Base-by-base conservation (phyloP, 306 rosid genomes). In the Comarum palustre region DNA sequence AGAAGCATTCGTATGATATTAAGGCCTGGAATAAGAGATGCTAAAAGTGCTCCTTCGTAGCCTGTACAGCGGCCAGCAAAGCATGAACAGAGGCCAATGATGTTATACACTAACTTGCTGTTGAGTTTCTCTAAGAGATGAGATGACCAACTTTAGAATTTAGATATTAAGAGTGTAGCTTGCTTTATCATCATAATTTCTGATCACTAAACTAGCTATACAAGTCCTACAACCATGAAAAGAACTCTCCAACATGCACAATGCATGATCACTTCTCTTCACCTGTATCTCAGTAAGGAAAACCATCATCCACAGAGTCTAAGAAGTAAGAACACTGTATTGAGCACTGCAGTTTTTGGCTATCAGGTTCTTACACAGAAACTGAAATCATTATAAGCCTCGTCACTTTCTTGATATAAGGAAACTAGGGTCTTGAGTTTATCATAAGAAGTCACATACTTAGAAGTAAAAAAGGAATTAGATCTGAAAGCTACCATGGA, bases 51-150 rank as follows among this genome's bases (percentile, higher is more conserved):
- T 27, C 82, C 96, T 72, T 10, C 70, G 71, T 14, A 42, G 31
- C 86, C 86, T 54, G 87, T 66, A 77, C 97, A 94, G 75, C 14
- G 99, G 99, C 97, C 99, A 94, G 86, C 96, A 91, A 61, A 94
- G 88, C 88, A 91, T 89, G 89, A 94, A 94, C 46, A 75, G 46
- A 91, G 91, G 68, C 97, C 99, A 43, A 94, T 80, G 86, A 87
- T 90, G 71, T 88, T 75, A 72, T 94, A 97, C 82, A 91, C 96
- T 80, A 90, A 87, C 87, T 94, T 94, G 90, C 99, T 86, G 78
- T 91, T 94, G 81, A 94, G 78, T 82, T 88, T 91, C 99, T 94
- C 72, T 71, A 80, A 77, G 68, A 7, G 43, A 74, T 79, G 75
- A 57, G 55, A 51, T 7, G 61, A 69, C 55, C 67, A 69, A 52